Base-by-base conservation (phyloP, 106 monocot genomes). In the Gastrodia elata region DNA sequence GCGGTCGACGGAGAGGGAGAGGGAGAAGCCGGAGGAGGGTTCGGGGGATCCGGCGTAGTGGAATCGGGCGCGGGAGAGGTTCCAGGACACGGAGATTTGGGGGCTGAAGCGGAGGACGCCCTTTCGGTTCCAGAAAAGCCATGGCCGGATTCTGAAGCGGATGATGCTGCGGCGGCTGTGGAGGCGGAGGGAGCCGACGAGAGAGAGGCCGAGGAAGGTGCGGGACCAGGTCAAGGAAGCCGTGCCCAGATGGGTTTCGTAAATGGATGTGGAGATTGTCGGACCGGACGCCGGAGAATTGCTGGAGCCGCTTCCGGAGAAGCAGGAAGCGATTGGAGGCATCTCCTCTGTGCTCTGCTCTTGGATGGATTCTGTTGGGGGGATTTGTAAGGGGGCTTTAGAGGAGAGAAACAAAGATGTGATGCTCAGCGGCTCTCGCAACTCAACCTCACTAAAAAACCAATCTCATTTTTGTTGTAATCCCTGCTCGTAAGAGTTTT, bases 181-280 rank as follows among this genome's bases (percentile, higher is more conserved):
- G 5, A 52, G 6, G 67, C 83, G 84, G 78, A 85, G 80, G 26
- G 81, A 80, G 68, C 71, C 73, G 71, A 78, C 80, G 75, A 91
- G 86, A 55, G 83, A 77, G 76, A 91, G 79, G 72, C 94, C 91
- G 73, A 94, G 73, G 46, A 80, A 65, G 48, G 87, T 81, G 7
- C 91, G 78, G 32, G 89, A 91, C 94, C 94, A 95, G 20, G 83
- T 80, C 28, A 95, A 77, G 28, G 83, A 83, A 38, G 75, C 87
- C 39, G 84, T 33, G 28, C 94, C 91, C 18, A 80, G 68, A 24
- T 44, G 76, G 7, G 91, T 89, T 68, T 95, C 85, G 89, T 95
- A 95, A 76, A 87, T 80, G 38, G 94, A 89, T 30, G 91, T 89
- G 30, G 83, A 72, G 14, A 87, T 20, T 72, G 56, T 84, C 32